Evolutionary conservation across 371 early-diverging fungal species (phyloP), one percentile per base, ranked within the genome.

Genomic region (Mucor plumbeus): DNA sequence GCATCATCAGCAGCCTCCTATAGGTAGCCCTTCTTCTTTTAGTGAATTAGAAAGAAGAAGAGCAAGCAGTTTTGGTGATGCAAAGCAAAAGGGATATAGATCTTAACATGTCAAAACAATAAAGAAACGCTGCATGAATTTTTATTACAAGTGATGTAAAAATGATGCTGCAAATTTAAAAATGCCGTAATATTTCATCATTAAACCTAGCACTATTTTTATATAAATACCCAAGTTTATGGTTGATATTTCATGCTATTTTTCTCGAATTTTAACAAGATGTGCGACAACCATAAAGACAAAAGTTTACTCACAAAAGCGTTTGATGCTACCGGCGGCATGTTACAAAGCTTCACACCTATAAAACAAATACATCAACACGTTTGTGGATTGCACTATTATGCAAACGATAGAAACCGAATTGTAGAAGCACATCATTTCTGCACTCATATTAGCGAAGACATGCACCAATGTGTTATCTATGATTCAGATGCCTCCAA

Each of bases 401-500:
- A 73, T 33, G 61, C 65, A 5, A 63, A 83, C 53, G 78, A 82
- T 50, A 67, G 66, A 19, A 77, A 68, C 15, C 78, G 82, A 35
- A 78, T 80, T 55, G 71, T 79, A 0, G 76, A 78, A 63, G 77
- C 85, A 2, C 78, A 82, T 60, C 85, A 86, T 57, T 79, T 74
- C 40, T 86, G 86, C 65, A 39, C 73, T 31, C 67, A 73, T 57
- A 33, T 85, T 33, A 80, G 81, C 57, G 80, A 82, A 54, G 81
- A 84, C 15, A 65, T 80, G 17, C 85, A 82, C 19, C 86, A 86
- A 70, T 86, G 86, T 47, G 31, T 86, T 34, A 76, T 86, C 13
- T 84, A 86, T 57, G 85, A 85, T 60, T 67, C 71, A 17, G 62
- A 74, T 63, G 38, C 58, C 8, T 33, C 70, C 38, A 61, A 74